Percentiles rank a stretch among this genome's conserved stretches.
These are phyloP conservation scores for Pseudogymnoascus verrucosus DNA, from an alignment of 2,329 filamentous ascomycete genomes.

Conservation along the genomic window DNA sequence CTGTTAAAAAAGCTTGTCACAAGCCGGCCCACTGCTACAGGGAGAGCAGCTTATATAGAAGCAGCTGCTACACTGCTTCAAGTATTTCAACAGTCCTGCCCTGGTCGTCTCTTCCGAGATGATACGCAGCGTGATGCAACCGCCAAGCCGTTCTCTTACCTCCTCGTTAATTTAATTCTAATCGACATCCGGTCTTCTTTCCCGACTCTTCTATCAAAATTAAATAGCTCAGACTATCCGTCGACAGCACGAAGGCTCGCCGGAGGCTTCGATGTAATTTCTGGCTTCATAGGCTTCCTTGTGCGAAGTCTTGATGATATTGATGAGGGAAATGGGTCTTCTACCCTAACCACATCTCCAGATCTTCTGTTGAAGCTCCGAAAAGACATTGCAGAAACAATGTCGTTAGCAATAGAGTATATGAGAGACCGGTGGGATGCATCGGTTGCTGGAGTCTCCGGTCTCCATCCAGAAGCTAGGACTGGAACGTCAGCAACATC, in stretches of 20 bases:
- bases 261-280: slow-evolving; percentile 54
- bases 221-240: slow-evolving; percentile 47
- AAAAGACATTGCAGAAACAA: slow-evolving; percentile 52
- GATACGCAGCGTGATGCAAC: slow-evolving; percentile 19
- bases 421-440: slow-evolving; percentile 64
- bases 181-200: slow-evolving; percentile 58
- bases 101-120: slow-evolving; percentile 45
- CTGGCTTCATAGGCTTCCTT: slow-evolving; percentile 50
- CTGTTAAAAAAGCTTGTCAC: slow-evolving; percentile 47
- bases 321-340: slow-evolving; percentile 37
- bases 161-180: slow-evolving; percentile 56
- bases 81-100: slow-evolving; percentile 40
- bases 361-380: slow-evolving; percentile 55
- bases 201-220: slow-evolving; percentile 49
- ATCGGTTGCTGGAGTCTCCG: slow-evolving; percentile 52
- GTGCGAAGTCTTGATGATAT: slow-evolving; percentile 47
- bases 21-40: slow-evolving; percentile 45
- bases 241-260: slow-evolving; percentile 45
- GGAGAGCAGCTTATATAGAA: slow-evolving; percentile 51
- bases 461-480: slow-evolving; percentile 51
- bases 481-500: slow-evolving; percentile 35
- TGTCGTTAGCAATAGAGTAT: slow-evolving; percentile 56
- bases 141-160: slow-evolving; percentile 50
- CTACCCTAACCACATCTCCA: slow-evolving; percentile 41
- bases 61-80: slow-evolving; percentile 50